Base-by-base conservation (phyloP, 2,329 filamentous ascomycete genomes). In the Zasmidium cellare region DNA sequence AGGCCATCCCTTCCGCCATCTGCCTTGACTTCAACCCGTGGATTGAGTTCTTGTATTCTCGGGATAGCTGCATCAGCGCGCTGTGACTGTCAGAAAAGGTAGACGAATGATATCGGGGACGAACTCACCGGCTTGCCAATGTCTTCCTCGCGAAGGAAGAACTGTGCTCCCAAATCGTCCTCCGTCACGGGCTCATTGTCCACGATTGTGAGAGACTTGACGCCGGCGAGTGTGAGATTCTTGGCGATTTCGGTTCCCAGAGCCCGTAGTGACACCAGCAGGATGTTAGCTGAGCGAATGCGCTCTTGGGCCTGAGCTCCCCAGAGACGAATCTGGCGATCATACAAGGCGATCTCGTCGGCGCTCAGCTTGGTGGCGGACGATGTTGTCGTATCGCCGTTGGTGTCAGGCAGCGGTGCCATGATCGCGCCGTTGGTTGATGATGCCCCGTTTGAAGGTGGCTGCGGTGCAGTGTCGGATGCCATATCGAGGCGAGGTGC, bases 281-380 rank as follows among this genome's bases (percentile, higher is more conserved):
- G 87, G 66, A 99, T 89, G 70, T 92, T 92, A 58, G 94, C 91
- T 58, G 84, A 89, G 67, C 93, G 91, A 57, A 99, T 92, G n/a
- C 63, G 65, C 73, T 96, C 89, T 75, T 99, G 94, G 6, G 94
- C 94, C 69, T 94, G 87, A 71, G 97, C 90, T 46, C 94, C 94
- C 94, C 94, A 99, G 25, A 99, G 86, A 54, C 94, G 89, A 69
- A 99, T 97, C 74, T 99, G 94, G 51, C 94, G 88, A 77, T 99
- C 94, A 74, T 99, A 99, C 5, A 97, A 86, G 14, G 93, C 94
- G 70, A 97, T 96, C 72, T 99, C 94, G 75, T 97, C 94, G 91
- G 61, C 62, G 53, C 68, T 72, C 46, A 73, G 62, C 6, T 67
- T 67, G 18, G 67, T 61, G 16, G 61, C 61, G 25, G n/a, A n/a